Percentiles rank a stretch among this genome's conserved stretches.
Evolutionary conservation across 2,329 filamentous ascomycete species (phyloP).

Genomic region (Colletotrichum sp.): DNA sequence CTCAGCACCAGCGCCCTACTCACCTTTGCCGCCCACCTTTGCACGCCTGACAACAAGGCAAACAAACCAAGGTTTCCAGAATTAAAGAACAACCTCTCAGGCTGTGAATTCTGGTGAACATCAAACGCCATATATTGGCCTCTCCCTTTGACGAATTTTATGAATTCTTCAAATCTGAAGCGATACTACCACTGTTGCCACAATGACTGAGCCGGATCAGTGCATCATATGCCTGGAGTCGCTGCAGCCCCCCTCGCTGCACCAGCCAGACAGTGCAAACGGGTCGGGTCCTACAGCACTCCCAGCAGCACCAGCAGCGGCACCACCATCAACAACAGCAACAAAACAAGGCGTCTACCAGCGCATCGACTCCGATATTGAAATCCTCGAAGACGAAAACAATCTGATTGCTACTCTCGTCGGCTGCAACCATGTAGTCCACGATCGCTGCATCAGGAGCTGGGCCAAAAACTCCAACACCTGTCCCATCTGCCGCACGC

Average conservation of each 20-base stretch:
- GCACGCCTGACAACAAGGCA: slow-evolving; percentile 2
- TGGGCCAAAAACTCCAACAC: slow-evolving; percentile 98
- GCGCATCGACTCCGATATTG: slow-evolving; percentile 15
- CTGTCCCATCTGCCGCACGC: slow-evolving; percentile 93
- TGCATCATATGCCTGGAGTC: slow-evolving; percentile 74
- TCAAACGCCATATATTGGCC: slow-evolving; percentile 9
- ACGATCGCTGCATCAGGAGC: slow-evolving; percentile 89
- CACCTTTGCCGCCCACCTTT: background rate
- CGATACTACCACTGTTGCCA: slow-evolving; percentile 44
- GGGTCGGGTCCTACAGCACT: slow-evolving; percentile 22
- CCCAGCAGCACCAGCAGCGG: background rate
- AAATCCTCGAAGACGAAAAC: slow-evolving; percentile 31
- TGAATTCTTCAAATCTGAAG: slow-evolving; percentile 47
- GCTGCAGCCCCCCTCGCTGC: slow-evolving; percentile 45
- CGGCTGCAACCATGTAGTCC: slow-evolving; percentile 89
- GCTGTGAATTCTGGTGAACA: background rate
- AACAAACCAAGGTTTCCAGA: background rate
- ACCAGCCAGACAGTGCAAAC: slow-evolving; percentile 26
- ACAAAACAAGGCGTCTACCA: slow-evolving; percentile 22
- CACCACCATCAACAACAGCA: slow-evolving; percentile 23
- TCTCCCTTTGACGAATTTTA: slow-evolving; percentile 39
- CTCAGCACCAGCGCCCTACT: background rate
- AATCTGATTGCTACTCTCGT: slow-evolving; percentile 64
- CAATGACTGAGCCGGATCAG: slow-evolving; percentile 64
- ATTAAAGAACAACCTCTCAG: background rate